Evolutionary conservation across 306 rosid species (phyloP), one percentile per base, ranked within the genome.

Genomic region (Prosopis cineraria): DNA sequence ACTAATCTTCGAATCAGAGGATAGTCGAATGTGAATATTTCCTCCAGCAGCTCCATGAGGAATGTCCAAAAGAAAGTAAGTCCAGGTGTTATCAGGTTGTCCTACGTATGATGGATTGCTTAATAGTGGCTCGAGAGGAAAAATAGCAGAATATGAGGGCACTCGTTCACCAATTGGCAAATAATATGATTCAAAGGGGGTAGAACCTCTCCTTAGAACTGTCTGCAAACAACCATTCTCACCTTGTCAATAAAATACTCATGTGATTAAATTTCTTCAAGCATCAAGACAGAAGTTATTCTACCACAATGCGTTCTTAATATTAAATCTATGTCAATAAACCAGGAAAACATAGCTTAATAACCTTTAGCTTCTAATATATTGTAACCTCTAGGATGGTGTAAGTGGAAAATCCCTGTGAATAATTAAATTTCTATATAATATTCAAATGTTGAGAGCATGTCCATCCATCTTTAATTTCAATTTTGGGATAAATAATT

Each of bases 11-110:
- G 59, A 64, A 68, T 89, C 85, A 30, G 97, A 86, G n/a, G 89
- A 77, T 64, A 95, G 82, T 16, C 69, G 90, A 12, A 95, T 33
- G 73, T 88, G 98, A 69, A 95, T 79, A 78, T 87, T 93, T 84
- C 93, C 90, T 68, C 99, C 99, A 30, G 98, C 93, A 53, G 96
- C 97, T 20, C 99, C 99, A 41, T 30, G 89, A 59, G 98, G 99
- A 83, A 95, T 78, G 62, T 95, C 91, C 79, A 90, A 78, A 81
- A 82, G 70, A 80, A 92, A 91, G 81, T 91, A 95, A 53, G 90
- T 92, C 99, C 99, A 95, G 58, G 80, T 41, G 69, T 85, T 62
- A 62, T 84, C 85, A 47, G 77, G 74, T 79, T 82, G 85, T 81
- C 86, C 84, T n/a, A 63, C 59, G 50, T 73, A 63, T 45, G 89